Base-by-base conservation (phyloP, 345 rosid genomes). In the Eucalyptus marginata region DNA sequence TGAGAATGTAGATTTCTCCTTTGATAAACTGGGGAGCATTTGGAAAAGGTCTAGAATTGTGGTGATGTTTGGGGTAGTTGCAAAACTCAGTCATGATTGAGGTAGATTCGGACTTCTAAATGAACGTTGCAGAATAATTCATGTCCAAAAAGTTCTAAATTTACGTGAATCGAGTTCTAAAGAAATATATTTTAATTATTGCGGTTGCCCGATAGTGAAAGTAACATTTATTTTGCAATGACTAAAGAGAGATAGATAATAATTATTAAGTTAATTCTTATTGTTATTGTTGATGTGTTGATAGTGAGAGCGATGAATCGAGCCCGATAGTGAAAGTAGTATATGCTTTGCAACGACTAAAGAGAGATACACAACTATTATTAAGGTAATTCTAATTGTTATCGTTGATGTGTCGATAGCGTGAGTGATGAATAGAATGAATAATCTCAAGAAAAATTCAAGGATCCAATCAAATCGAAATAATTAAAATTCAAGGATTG, bases 101-200 rank as follows among this genome's bases (percentile, higher is more conserved):
- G 44, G 80, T 17, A 31, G 80, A 9, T 31, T n/a, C 2, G 3
- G 20, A 64, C 36, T 64, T n/a, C 36, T n/a, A n/a, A n/a, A 64
- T 29, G 0, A 56, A 56, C 1, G 13, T 56, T 10, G 2, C 1
- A 56, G 1, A 56, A 56, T 24, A 56, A 0, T 56, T n/a, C n/a
- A n/a, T 56, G 4, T 24, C 29, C 1, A 56, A 56, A 56, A 24
- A 24, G 6, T 56, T 25, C 0, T 56, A 24, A 56, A 8, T 33
- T 8, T 17, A 5, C 13, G 22, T 33, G 44, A 68, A 33, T 33
- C 11, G 4, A 33, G 81, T 33, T 68, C 2, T 4, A 5, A 18
- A 6, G 29, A 68, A 17, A 68, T 68, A 68, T 68, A 33, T 33
- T 68, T 68, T 4, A 68, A 33, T 68, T 68, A n/a, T 64, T n/a